Base-by-base conservation (phyloP, 2,329 filamentous ascomycete genomes). In the Clonostachys rhizophaga region DNA sequence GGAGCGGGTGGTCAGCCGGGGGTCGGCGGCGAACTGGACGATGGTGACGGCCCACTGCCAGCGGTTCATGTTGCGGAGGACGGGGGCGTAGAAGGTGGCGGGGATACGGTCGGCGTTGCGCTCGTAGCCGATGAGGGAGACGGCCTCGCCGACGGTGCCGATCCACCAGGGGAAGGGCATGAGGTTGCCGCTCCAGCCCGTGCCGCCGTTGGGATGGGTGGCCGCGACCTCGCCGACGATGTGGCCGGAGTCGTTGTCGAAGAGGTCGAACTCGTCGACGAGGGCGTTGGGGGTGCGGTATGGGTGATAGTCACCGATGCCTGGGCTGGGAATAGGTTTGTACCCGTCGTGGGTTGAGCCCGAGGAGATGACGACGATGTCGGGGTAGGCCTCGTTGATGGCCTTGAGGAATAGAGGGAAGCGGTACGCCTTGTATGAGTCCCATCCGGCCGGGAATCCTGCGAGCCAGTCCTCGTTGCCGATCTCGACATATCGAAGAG, bases 381-480 rank as follows among this genome's bases (percentile, higher is more conserved):
- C 68, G 0, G 80, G 78, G 51, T 84, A 82, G 7, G 64, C 68
- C 33, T 66, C 65, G 41, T 68, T 71, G 62, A 86, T 81, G 14
- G 81, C 82, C 37, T 81, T 61, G 50, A 83, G 70, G 62, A 86
- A 83, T 54, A 72, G 65, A 5, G 72, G 68, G 58, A 85, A 84
- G 5, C 83, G 76, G 53, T 77, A 77, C 49, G 78, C 72, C 44
- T 72, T 69, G 55, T 74, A 77, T 6, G 74, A 70, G 2, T 70
- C 62, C 59, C 69, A 75, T 5, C 75, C 70, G 0, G 57, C 55
- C 3, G 71, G 67, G 6, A 72, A 75, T 5, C 71, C 71, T 24
- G 70, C 73, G 5, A 85, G 72, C 68, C 78, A 79, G 54, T 87
- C 84, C 58, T 87, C 84, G 58, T 87, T 87, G 49, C 84, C 84